Evolutionary conservation across 352 stramenopile genomes (phyloP).

Genomic region (Phytophthora fragariae): DNA sequence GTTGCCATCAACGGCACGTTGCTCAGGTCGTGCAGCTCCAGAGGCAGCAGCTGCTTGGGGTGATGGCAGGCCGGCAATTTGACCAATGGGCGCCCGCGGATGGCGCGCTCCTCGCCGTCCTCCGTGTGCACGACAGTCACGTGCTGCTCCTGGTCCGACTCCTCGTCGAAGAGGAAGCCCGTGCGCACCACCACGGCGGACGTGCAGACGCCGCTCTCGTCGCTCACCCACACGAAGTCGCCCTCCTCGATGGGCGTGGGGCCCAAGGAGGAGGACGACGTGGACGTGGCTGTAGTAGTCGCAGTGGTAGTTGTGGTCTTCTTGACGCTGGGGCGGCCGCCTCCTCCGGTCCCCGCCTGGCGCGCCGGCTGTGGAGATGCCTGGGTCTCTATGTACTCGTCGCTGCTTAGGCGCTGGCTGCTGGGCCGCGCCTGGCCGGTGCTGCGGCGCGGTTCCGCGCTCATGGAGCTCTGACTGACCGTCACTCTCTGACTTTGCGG

Average conservation of each 20-base stretch:
- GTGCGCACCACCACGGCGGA: slow-evolving; percentile 70
- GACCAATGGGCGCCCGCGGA: slow-evolving; percentile 63
- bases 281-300: not conserved
- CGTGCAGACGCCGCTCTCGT: slow-evolving; percentile 58
- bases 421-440: slow-evolving; percentile 11
- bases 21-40: slow-evolving; percentile 73
- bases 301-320: not conserved
- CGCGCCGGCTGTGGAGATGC: slow-evolving; percentile 8
- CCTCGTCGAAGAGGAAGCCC: slow-evolving; percentile 68
- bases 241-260: slow-evolving; percentile 56
- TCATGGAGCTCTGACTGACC: slow-evolving; percentile 26
- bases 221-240: slow-evolving; percentile 73
- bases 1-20: slow-evolving; percentile 72
- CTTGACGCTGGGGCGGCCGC: not conserved
- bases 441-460: slow-evolving; percentile 33
- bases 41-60: slow-evolving; percentile 63
- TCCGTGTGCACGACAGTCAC: slow-evolving; percentile 85
- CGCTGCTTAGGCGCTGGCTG: slow-evolving; percentile 37
- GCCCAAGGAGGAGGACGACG: not conserved
- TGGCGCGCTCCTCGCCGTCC: slow-evolving; percentile 80
- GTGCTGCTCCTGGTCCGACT: slow-evolving; percentile 67
- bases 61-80: slow-evolving; percentile 69
- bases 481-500: not conserved
- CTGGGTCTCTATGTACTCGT: slow-evolving; percentile 16
- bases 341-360: not conserved